Conservation (phyloP, 352 stramenopile genomes). For the Aphanomyces invadans region DNA sequence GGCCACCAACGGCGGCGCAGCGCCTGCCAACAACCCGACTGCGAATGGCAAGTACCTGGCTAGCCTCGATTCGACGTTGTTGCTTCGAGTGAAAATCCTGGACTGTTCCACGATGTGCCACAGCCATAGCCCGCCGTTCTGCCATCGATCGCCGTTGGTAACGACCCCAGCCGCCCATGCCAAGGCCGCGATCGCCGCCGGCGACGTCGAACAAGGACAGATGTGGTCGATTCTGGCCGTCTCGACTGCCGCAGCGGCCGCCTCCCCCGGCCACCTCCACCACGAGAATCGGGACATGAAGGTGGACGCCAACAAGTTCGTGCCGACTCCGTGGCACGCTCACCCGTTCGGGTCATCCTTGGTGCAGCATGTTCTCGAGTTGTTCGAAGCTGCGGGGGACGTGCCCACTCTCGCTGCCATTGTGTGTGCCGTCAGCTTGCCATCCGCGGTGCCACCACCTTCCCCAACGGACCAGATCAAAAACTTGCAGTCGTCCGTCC, state of each 20-base stretch:
- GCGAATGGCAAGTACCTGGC: neutral
- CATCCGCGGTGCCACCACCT: neutral
- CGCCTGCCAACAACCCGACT: neutral
- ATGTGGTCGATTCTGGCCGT: conserved; percentile 76
- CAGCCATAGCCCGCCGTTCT: no score
- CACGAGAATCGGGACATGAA: neutral
- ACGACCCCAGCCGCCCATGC: neutral
- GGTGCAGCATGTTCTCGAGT: conserved; percentile 62
- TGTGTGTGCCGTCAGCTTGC: conserved; percentile 47
- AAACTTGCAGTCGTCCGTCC: no score
- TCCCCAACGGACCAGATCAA: no score
- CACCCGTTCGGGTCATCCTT: conserved; percentile 73
- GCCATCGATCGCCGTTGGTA: neutral
- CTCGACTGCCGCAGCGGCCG: conserved; percentile 39
- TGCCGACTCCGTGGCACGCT: conserved; percentile 56
- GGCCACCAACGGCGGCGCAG: no score
- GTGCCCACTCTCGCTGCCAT: conserved; percentile 69
- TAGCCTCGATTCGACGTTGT: conserved; percentile 4
- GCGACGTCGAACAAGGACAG: conserved; percentile 60
- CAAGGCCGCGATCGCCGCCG: neutral
- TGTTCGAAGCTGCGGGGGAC: conserved; percentile 76
- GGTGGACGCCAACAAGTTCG: neutral
- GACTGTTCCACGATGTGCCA: conserved; percentile 6
- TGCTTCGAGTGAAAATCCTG: conserved; percentile 1
- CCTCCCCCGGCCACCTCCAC: no score